Evolutionary conservation across 257 asterid genomes (phyloP).

Genomic region (Fraxinus pennsylvanica): DNA sequence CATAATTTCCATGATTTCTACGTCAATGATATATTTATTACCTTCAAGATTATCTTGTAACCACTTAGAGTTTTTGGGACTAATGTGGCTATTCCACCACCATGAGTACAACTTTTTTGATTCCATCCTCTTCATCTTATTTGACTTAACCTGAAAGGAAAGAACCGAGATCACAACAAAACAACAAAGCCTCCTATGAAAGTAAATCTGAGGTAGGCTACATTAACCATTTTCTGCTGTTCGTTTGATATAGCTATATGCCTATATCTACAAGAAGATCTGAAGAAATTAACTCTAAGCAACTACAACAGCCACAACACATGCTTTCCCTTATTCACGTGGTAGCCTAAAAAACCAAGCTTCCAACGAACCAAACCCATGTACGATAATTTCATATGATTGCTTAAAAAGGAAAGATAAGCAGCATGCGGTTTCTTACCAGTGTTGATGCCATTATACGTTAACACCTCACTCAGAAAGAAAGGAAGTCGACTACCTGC

Average conservation of each 20-base stretch:
- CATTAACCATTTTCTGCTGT: not conserved
- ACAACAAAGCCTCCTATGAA: not conserved
- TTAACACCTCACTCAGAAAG: constrained; percentile 6
- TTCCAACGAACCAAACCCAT: constrained; percentile 1
- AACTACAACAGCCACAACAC: not conserved
- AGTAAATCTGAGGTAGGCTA: not conserved
- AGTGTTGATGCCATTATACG: constrained; percentile 43
- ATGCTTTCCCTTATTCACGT: not conserved
- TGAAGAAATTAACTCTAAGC: not conserved
- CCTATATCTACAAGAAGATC: not conserved
- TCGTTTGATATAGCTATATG: not conserved
- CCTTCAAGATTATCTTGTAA: constrained; percentile 88
- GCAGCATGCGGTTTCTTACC: constrained; percentile 31
- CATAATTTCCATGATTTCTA: not conserved
- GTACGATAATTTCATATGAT: too few species aligned
- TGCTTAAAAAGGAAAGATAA: constrained; percentile 4
- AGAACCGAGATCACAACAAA: not conserved
- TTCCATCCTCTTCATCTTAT: constrained; percentile 50
- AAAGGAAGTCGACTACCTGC: constrained; percentile 31
- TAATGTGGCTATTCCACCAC: constrained; percentile 95
- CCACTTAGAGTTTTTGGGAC: constrained; percentile 86
- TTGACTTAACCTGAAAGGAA: constrained; percentile 47
- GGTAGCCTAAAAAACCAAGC: not conserved
- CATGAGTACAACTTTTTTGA: constrained; percentile 74
- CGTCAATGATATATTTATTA: constrained; percentile 8